Base-by-base conservation (phyloP, 2,329 filamentous ascomycete species). In the Chaetomium globosum region DNA sequence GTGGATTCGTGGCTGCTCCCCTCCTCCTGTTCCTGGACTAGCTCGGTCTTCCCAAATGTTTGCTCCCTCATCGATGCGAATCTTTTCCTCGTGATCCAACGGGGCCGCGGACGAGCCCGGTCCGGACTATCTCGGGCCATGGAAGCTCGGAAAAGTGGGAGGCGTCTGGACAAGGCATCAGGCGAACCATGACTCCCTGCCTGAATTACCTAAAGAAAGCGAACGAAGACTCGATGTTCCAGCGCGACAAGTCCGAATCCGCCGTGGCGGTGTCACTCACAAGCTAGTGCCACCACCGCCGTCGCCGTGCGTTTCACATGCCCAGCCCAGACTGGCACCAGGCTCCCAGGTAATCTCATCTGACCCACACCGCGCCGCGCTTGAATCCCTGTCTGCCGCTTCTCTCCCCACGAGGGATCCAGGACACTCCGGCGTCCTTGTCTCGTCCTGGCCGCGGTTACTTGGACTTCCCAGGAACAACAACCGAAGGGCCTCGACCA, bases 291-390 rank as follows among this genome's bases (percentile, higher is more conserved):
- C 48, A 28, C 8, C 46, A 21, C 48, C 46, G 46, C 46, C 46
- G n/a, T 48, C 46, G n/a, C n/a, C 46, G n/a, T 48, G 46, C 46
- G 46, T 48, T 48, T 48, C 46, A 48, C 46, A 23, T 48, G 46
- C 46, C 46, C 3, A 48, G 46, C 46, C 46, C 3, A 48, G 46
- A 48, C 46, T 48, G 9, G 39, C 46, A 48, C 9, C 46, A 48
- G 21, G 39, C 39, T 43, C 16, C 39, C 39, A 23, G n/a, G n/a
- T n/a, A 48, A 48, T 21, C 46, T 21, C 46, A 48, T 23, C 19
- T 23, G 46, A 21, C 46, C 46, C 46, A 48, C 46, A n/a, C 8
- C 46, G n/a, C 46, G n/a, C 19, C 46, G 46, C 46, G n/a, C 46
- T 48, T 48, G 46, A 23, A 19, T 19, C 39, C 46, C 46, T 21